Base-by-base conservation (phyloP, 2,329 filamentous ascomycete genomes). In the Diaporthe destruens region DNA sequence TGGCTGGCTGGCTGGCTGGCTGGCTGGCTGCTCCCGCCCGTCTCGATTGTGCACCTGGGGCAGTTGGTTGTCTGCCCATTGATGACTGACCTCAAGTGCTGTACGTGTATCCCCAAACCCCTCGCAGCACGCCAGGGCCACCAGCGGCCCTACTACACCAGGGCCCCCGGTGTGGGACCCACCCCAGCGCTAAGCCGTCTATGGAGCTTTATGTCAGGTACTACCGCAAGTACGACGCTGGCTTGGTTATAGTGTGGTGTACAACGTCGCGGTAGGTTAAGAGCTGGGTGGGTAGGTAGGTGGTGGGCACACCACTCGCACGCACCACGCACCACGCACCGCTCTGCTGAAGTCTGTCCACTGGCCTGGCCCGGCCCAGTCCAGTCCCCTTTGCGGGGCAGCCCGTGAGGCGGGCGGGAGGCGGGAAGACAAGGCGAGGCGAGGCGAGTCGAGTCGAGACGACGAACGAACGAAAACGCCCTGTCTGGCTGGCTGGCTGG, bases 121-220 rank as follows among this genome's bases (percentile, higher is more conserved):
- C 59, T 36, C 57, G 23, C 57, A 47, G 29, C 36, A 18, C 39
- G 14, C 12, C 39, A 42, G 39, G 12, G 11, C 39, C 39, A 18
- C 39, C 16, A 42, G 36, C 9, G n/a, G n/a, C n/a, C n/a, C n/a
- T n/a, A n/a, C n/a, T n/a, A n/a, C n/a, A n/a, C n/a, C n/a, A n/a
- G n/a, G n/a, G n/a, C n/a, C n/a, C 29, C 61, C 44, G 44, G 44
- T 36, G 61, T 65, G 61, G 61, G 36, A 65, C 44, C 42, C 0
- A 65, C 44, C 42, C 0, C 29, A 29, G 16, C n/a, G 6, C 44
- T 51, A 36, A 25, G 11, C 44, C 61, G 4, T 6, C 42, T 65
- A 36, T 32, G 59, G 59, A 23, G 44, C 59, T 36, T 20, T 11
- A 65, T 65, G 59, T 36, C 59, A 65, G 59, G 59, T 65, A 65